phyloP scores from a whole-genome alignment of 106 monocot genomes.

The Dioscorea zingiberensis region DNA sequence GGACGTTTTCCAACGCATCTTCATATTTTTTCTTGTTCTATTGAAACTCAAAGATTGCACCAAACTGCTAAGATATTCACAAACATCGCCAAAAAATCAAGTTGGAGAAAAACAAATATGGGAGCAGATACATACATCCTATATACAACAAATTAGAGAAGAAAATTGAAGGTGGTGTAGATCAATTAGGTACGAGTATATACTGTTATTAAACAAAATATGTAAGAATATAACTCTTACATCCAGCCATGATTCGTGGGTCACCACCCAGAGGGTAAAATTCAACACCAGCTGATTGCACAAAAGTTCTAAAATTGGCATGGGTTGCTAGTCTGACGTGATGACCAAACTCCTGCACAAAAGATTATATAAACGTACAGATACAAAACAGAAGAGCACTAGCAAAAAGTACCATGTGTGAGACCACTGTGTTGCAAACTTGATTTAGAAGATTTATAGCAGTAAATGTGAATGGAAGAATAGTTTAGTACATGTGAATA shows the following conservation, averaged over 20 bases:
- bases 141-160: too few species aligned
- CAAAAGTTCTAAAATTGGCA: constrained; percentile 70
- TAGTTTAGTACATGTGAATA: not conserved
- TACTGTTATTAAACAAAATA: not conserved
- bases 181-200: not conserved
- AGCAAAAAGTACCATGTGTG: not conserved
- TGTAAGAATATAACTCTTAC: constrained; percentile 29
- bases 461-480: not conserved
- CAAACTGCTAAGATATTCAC: too few species aligned
- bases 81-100: too few species aligned
- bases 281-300: constrained; percentile 76
- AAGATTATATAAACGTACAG: not conserved
- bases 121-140: too few species aligned
- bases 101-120: too few species aligned
- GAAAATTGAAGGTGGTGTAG: too few species aligned
- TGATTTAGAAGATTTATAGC: not conserved
- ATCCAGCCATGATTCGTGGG: constrained; percentile 85
- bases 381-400: not conserved
- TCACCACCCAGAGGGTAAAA: constrained; percentile 98
- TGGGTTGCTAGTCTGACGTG: constrained; percentile 94
- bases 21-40: too few species aligned
- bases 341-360: constrained; percentile 88
- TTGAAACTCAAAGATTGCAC: too few species aligned
- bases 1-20: too few species aligned
- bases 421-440: not conserved